A percentile compares a stretch with the other conserved stretches of the same genome.
These are phyloP conservation scores for Emmonsia crescens DNA, from an alignment of 2,329 filamentous ascomycete species.

Conservation along the genomic window DNA sequence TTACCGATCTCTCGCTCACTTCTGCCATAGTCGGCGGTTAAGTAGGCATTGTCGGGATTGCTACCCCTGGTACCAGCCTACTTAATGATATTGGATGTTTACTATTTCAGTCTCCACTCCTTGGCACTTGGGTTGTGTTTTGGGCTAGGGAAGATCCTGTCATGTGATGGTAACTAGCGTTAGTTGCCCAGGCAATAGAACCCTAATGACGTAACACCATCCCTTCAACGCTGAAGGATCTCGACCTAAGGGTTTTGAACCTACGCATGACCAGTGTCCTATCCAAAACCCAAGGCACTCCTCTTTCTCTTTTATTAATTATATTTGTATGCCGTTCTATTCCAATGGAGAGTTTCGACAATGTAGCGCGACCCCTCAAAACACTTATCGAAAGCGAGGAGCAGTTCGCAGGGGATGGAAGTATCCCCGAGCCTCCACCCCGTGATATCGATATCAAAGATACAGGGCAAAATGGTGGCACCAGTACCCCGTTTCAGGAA, in stretches of 20 bases:
- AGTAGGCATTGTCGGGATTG: too few species aligned
- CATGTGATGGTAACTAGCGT: too few species aligned
- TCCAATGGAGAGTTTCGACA: slow-evolving; percentile 32
- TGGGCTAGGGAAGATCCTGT: too few species aligned
- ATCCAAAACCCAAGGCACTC: not conserved
- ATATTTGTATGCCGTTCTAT: not conserved
- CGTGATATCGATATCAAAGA: not conserved
- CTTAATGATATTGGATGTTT: too few species aligned
- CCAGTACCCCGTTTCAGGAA: not conserved
- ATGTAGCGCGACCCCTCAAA: slow-evolving; percentile 22
- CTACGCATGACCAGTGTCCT: not conserved
- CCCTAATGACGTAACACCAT: not conserved
- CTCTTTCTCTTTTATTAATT: not conserved
- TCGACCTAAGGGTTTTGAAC: not conserved
- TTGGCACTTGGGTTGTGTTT: too few species aligned
- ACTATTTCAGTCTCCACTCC: too few species aligned
- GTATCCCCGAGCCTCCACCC: slow-evolving; percentile 8
- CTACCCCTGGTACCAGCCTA: too few species aligned
- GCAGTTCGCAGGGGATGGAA: slow-evolving; percentile 15
- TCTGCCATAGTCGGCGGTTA: too few species aligned
- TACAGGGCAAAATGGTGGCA: not conserved
- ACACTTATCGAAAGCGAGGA: slow-evolving; percentile 16
- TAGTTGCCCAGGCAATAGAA: too few species aligned
- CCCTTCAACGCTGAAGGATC: not conserved
- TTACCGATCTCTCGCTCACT: too few species aligned